A percentile compares a stretch with the other conserved stretches of the same genome.
phyloP scores from a whole-genome alignment of 495 filamentous ascomycete genomes.

The Annulohypoxylon nitens region DNA sequence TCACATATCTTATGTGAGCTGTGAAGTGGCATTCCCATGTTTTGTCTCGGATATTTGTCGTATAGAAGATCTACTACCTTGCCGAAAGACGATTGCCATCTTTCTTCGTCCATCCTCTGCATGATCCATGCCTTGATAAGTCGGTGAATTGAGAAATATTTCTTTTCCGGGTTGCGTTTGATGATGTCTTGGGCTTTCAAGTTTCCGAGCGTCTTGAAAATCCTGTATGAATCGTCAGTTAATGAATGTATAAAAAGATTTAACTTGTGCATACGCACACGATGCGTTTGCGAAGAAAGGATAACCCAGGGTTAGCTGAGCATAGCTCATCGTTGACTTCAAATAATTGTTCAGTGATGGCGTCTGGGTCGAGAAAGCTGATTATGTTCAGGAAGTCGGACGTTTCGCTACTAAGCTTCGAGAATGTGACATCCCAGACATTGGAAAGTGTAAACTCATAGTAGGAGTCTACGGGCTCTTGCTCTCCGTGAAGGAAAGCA shows the following conservation, averaged over 20 bases:
- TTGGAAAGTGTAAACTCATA: too few species aligned
- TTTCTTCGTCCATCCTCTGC: neutral
- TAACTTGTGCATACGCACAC: neutral
- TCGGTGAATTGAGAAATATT: neutral
- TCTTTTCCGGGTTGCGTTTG: neutral
- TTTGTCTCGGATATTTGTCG: neutral
- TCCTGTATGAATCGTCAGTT: neutral
- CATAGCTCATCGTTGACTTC: too few species aligned
- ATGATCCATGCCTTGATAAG: neutral
- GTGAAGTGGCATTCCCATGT: neutral
- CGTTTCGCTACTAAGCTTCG: too few species aligned
- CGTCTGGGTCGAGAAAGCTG: too few species aligned
- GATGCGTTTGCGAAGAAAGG: too few species aligned
- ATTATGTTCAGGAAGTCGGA: too few species aligned
- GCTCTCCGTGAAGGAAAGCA: too few species aligned
- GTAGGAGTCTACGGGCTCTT: too few species aligned
- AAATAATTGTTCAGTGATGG: too few species aligned
- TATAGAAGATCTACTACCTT: neutral
- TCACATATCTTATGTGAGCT: neutral
- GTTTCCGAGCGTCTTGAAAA: neutral
- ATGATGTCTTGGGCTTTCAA: neutral
- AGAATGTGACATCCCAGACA: too few species aligned
- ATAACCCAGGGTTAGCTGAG: too few species aligned
- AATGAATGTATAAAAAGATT: neutral
- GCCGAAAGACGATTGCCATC: neutral